Conservation (phyloP, 1,139 yeast genomes). For the Ashbya aceris region DNA sequence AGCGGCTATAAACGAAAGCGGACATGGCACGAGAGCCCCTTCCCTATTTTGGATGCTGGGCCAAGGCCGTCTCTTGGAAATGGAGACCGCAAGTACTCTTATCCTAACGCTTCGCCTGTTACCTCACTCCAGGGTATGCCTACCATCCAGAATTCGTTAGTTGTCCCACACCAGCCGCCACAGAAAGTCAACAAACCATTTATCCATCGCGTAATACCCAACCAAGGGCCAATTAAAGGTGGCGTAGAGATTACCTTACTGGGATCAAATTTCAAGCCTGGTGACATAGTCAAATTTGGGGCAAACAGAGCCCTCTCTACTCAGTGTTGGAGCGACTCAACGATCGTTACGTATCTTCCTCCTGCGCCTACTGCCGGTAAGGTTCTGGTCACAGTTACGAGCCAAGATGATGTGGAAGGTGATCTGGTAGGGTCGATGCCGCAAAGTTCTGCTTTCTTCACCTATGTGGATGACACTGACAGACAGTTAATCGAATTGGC, state of each 20-base stretch:
- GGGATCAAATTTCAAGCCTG: constrained; percentile 80
- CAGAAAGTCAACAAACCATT: constrained; percentile 5
- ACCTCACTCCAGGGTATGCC: constrained; percentile 1
- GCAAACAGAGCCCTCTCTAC: constrained; percentile 75
- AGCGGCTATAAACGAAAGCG: constrained; percentile 34
- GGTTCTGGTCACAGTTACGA: constrained; percentile 72
- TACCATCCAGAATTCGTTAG: background rate
- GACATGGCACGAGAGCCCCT: constrained; percentile 22
- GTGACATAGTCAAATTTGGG: constrained; percentile 79
- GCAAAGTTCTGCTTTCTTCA: constrained; percentile 41
- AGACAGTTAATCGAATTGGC: constrained; percentile 84
- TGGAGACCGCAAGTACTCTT: constrained; percentile 14
- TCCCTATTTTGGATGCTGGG: constrained; percentile 1
- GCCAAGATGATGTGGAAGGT: constrained; percentile 8
- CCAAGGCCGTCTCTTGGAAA: constrained; percentile 8
- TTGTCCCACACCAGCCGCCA: background rate
- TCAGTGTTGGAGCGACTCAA: constrained; percentile 92
- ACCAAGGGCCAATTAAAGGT: constrained; percentile 91
- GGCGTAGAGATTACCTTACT: constrained; percentile 89
- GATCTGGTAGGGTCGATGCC: constrained; percentile 7
- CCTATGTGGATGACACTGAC: constrained; percentile 86
- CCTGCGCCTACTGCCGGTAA: constrained; percentile 87
- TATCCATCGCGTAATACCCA: constrained; percentile 81
- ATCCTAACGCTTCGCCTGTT: constrained; percentile 7
- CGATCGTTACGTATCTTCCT: constrained; percentile 87